Conservation (phyloP, 192 early-diverging fungal species). For the Linnemannia schmuckeri region DNA sequence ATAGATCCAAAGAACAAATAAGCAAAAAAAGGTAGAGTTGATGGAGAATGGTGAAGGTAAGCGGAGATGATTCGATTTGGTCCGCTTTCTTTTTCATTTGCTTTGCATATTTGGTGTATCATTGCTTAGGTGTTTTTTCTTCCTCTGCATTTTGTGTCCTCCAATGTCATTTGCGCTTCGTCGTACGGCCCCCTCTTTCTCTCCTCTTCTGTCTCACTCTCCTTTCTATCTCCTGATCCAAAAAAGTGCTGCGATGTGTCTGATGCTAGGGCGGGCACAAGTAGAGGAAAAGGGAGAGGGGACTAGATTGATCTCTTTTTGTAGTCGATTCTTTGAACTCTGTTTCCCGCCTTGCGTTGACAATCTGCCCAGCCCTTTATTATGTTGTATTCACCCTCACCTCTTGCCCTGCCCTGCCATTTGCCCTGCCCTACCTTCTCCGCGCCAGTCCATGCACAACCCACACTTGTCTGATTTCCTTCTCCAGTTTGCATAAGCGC, state of each 20-base stretch:
- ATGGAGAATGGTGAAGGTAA: background rate
- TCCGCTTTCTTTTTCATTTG: background rate
- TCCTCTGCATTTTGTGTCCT: background rate
- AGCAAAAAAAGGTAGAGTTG: background rate
- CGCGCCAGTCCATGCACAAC: background rate
- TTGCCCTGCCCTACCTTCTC: background rate
- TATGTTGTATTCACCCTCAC: background rate
- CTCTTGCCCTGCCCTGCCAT: background rate
- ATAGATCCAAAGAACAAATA: background rate
- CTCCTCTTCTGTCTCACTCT: background rate
- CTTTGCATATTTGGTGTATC: background rate
- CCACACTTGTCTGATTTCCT: background rate
- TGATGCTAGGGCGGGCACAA: background rate
- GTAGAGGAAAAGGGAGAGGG: background rate
- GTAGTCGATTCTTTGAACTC: background rate
- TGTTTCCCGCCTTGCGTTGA: conserved; percentile 1
- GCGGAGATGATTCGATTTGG: background rate
- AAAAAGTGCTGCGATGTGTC: background rate
- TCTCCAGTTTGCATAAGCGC: conserved; percentile 1
- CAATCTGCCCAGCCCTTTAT: background rate
- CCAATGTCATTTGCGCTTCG: background rate
- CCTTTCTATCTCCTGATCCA: background rate
- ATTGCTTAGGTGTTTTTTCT: conserved; percentile 1
- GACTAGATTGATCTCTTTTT: background rate
- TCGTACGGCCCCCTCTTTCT: background rate